Percentiles rank a stretch among this genome's conserved stretches.
phyloP scores from a whole-genome alignment of 2,329 filamentous ascomycete genomes.

The Verticillium zaregamsianum region DNA sequence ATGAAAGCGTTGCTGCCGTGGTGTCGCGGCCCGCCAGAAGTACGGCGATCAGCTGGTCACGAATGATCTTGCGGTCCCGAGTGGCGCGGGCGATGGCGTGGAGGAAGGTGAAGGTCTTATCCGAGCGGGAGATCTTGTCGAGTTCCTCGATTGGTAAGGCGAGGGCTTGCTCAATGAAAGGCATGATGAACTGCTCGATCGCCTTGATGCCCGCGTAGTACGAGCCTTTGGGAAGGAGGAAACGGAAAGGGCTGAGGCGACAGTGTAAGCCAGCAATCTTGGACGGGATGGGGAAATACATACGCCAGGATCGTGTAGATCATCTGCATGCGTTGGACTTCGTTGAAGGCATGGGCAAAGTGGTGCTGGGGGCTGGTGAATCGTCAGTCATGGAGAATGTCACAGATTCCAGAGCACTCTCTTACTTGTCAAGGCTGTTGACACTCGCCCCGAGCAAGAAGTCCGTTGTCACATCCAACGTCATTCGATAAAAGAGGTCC shows the following conservation, averaged over 20 bases:
- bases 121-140: conserved; percentile 63
- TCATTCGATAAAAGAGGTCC: conserved; percentile 60
- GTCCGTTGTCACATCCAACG: conserved; percentile 63
- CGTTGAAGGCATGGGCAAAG: conserved; percentile 67
- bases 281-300: conserved; percentile 4
- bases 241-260: conserved; percentile 51
- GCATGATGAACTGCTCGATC: conserved; percentile 66
- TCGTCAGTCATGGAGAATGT: conserved; percentile 11
- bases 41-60: conserved; percentile 73
- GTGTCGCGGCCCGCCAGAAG: conserved; percentile 58
- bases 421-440: conserved; percentile 37
- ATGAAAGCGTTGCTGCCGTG: conserved; percentile 45
- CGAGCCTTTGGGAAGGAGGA: conserved; percentile 51
- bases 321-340: conserved; percentile 65
- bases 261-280: not conserved
- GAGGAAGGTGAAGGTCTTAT: conserved; percentile 69
- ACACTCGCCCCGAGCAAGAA: conserved; percentile 62
- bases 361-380: conserved; percentile 42
- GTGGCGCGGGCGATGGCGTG: conserved; percentile 71
- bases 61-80: conserved; percentile 55
- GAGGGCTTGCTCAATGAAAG: conserved; percentile 65
- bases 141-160: conserved; percentile 60
- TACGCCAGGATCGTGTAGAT: conserved; percentile 48
- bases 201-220: conserved; percentile 61
- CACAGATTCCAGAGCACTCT: not conserved